Evolutionary conservation across 352 stramenopile species (phyloP), one percentile per base, ranked within the genome.

Genomic region (Pythium phragmiticola): DNA sequence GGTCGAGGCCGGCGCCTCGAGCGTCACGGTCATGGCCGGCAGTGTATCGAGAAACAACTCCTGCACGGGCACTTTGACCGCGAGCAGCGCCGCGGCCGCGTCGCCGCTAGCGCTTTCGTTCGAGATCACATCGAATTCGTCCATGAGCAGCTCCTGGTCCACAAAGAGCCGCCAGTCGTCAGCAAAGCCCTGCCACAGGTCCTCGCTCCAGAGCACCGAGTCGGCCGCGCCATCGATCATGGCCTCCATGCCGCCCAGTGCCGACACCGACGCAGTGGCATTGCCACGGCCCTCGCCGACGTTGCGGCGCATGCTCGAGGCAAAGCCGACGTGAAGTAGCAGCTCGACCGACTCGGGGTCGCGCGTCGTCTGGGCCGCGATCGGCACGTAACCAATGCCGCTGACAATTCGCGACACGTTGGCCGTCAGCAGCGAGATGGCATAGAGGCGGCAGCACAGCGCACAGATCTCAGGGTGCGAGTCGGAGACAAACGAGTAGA

Each of bases 401-500:
- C 71, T 73, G 28, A 92, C 57, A 14, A 91, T 57, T 7, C 75
- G 72, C 13, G 71, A 72, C n/a, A 88, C 60, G 41, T 87, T 80
- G 9, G 73, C 83, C 13, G 75, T 84, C 19, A 82, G 63, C 55
- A 94, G 56, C 16, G 80, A 77, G 33, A 92, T 69, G 7, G 82
- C 82, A 63, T 90, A 92, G 30, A 94, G 57, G 5, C 85, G 78
- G 41, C 83, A 94, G 52, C 85, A 92, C 5, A 94, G 70, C 36
- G 83, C 83, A 21, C 82, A 91, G 16, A 94, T 85, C 62, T 94
- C 82, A 2, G 82, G 82, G 42, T 92, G 76, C 7, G 85, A 90
- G 53, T 92, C 82, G 8, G 85, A 88, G 8, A 94, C 75, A 49
- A 91, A 90, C 57, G 83, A 90, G 66, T 94, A 94, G 62, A 94